Base-by-base conservation (phyloP, 306 rosid species). In the Rosa multiflora region DNA sequence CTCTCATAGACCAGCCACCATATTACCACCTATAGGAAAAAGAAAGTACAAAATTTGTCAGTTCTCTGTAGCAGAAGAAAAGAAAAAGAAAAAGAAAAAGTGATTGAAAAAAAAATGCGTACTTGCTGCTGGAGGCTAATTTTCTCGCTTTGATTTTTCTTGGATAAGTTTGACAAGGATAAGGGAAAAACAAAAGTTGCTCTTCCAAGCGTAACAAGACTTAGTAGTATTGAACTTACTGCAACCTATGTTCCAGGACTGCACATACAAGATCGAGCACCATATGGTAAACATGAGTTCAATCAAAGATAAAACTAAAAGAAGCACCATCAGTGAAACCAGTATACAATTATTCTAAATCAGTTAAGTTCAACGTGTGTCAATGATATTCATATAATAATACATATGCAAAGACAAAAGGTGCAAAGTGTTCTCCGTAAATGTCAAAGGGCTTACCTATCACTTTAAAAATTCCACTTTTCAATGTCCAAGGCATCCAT, bases 1-100 rank as follows among this genome's bases (percentile, higher is more conserved):
- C 99, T 88, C 99, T 91, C 98, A 96, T 96, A 96, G 99, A 81
- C 99, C 99, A 86, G 99, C 99, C 98, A 93, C 99, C 99, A 96
- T 76, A 93, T 88, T 72, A 90, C 82, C 77, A 96, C 87, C 99
- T 96, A 79, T 71, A 68, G 21, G 26, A 75, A 52, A 68, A 76
- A 70, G 68, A 55, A 43, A 29, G 66, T 81, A 74, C 64, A 47
- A 69, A 49, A 77, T 71, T 46, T 13, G 29, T 61, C 49, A 51
- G 52, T 78, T 32, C 0, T 77, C 42, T 44, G 75, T 73, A 82
- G 62, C 49, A 18, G 23, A 32, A 43, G 76, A 74, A 32, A 20
- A 12, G 47, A 53, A 29, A 80, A 72, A 49, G 35, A 5, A 67
- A 26, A 26, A 26, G 26, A 75, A 69, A 75, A 0, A 7, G 73